Evolutionary conservation across 83 land plant species (phyloP).

Genomic region (Picea abies): DNA sequence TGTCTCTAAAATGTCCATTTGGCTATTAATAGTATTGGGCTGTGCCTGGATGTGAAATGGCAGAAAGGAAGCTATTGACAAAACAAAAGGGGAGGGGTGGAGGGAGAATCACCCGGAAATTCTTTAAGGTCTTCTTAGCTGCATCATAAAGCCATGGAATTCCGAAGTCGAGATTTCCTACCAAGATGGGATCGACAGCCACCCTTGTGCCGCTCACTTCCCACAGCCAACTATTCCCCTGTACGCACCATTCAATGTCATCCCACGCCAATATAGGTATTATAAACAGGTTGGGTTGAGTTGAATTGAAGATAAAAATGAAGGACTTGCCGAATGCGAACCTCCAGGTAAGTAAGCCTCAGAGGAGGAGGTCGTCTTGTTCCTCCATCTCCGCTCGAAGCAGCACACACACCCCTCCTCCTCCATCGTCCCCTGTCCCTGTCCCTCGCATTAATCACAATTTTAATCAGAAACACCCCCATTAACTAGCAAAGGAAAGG

Average conservation of each 20-base stretch:
- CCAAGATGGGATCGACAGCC: constrained; percentile 90
- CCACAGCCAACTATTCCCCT: constrained; percentile 78
- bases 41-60: background rate
- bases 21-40: too few species aligned
- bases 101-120: constrained; percentile 48
- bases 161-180: constrained; percentile 94
- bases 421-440: too few species aligned
- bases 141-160: constrained; percentile 89
- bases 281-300: background rate
- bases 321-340: background rate
- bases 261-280: background rate
- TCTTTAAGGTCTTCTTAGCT: constrained; percentile 69
- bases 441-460: too few species aligned
- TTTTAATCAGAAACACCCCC: too few species aligned
- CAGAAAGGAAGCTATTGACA: too few species aligned
- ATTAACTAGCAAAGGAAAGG: too few species aligned
- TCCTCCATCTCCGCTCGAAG: background rate
- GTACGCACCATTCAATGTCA: background rate
- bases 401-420: too few species aligned
- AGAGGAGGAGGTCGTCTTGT: background rate
- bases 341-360: constrained; percentile 14
- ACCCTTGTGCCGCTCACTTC: constrained; percentile 58
- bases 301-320: background rate
- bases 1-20: too few species aligned
- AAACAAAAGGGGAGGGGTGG: too few species aligned